Base-by-base conservation (phyloP, 164 flowering plant genomes). In the Vitis amurensis region DNA sequence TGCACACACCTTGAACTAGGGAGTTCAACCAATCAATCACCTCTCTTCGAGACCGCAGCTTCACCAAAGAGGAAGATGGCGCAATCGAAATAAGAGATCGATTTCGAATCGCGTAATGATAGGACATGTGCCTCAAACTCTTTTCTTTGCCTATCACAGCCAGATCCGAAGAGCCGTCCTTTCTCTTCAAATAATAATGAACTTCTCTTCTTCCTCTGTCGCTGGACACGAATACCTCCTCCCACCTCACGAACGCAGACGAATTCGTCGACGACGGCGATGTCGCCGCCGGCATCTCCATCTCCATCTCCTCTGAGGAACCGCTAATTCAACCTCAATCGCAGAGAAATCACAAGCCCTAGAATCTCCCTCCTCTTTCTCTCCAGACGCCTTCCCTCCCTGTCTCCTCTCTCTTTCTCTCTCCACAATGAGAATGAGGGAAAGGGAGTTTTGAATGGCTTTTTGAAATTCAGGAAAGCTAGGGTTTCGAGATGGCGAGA, bases 61-160 rank as follows among this genome's bases (percentile, higher is more conserved):
- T 89, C 51, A 51, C 19, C 44, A 64, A 10, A 14, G 76, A 59
- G 37, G 59, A 12, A 9, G 44, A 61, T 37, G 59, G 19, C 15
- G 31, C 51, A 29, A 57, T 3, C 9, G 67, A 55, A 29, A 71
- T 29, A 11, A 73, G 29, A 4, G 71, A 71, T 4, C 56, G 71
- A 16, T 59, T 71, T 4, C 73, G 69, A 37, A 83, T 70, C 2
- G 71, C 79, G 62, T 76, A 84, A 2, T 57, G 59, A 71, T 86
- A 91, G 4, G 83, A 72, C 85, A 89, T 82, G 71, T 84, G 95
- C 52, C 88, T 72, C 49, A 66, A 63, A 76, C 85, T 85, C 83
- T 75, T 89, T 78, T 91, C 97, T 63, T 77, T 86, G 14, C 95
- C 98, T 8, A 91, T 68, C 37, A 93, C 91, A 12, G 82, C 97